phyloP scores from a whole-genome alignment of 2,329 filamentous ascomycete species.

The Verticillium dahliae region DNA sequence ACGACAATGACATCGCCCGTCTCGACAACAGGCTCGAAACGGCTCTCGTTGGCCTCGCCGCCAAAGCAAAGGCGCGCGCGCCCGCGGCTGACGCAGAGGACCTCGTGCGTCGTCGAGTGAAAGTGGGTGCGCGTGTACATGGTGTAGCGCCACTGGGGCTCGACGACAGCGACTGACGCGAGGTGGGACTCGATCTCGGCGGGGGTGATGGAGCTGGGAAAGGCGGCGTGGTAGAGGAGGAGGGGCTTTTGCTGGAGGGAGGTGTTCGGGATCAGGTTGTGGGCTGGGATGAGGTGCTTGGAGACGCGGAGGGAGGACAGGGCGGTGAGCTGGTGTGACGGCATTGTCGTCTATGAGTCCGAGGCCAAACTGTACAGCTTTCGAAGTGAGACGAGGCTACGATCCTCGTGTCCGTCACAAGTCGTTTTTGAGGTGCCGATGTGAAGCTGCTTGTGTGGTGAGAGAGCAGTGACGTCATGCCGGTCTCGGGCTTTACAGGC shows the following conservation, averaged over 20 bases:
- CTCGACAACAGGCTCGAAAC: slow-evolving; percentile 48
- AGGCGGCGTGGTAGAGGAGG: slow-evolving; percentile 58
- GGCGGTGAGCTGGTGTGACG: slow-evolving; percentile 18
- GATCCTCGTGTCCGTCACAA: too few species aligned
- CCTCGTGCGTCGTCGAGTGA: slow-evolving; percentile 61
- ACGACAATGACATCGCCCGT: slow-evolving; percentile 59
- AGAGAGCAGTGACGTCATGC: background rate
- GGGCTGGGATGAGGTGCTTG: slow-evolving; percentile 50
- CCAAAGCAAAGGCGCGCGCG: slow-evolving; percentile 59
- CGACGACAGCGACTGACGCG: slow-evolving; percentile 42
- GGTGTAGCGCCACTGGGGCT: slow-evolving; percentile 61
- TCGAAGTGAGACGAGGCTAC: too few species aligned
- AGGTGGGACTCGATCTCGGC: slow-evolving; percentile 52
- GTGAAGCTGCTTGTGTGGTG: background rate
- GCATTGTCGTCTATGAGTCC: background rate
- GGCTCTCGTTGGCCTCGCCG: slow-evolving; percentile 51
- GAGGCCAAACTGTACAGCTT: too few species aligned
- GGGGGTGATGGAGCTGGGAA: slow-evolving; percentile 35
- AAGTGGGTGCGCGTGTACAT: slow-evolving; percentile 64
- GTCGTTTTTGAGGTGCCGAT: too few species aligned
- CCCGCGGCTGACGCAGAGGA: slow-evolving; percentile 53
- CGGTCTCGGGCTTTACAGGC: too few species aligned
- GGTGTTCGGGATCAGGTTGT: slow-evolving; percentile 55
- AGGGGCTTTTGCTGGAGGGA: slow-evolving; percentile 57
- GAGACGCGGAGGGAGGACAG: slow-evolving; percentile 48